Conservation (phyloP, 371 early-diverging fungal genomes). For the Mucor lusitanicus region DNA sequence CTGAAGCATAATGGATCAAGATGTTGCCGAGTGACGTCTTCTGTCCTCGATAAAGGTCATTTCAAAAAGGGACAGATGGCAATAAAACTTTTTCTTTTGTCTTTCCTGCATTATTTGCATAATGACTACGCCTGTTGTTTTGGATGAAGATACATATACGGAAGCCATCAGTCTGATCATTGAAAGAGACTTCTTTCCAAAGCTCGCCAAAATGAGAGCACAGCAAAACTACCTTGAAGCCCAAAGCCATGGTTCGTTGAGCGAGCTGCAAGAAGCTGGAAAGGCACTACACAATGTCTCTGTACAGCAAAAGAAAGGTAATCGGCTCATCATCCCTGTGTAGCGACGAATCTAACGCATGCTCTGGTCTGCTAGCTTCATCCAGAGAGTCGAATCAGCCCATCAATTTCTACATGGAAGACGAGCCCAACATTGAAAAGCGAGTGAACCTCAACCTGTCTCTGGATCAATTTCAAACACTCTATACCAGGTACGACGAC, state of each 20-base stretch:
- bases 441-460: conserved; percentile 45
- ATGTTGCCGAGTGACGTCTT: no score
- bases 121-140: conserved; percentile 35
- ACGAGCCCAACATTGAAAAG: conserved; percentile 31
- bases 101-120: not conserved
- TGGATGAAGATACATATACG: conserved; percentile 82
- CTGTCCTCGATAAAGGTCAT: no score
- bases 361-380: not conserved
- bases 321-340: not conserved
- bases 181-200: conserved; percentile 86
- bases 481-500: conserved; percentile 64
- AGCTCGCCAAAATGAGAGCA: conserved; percentile 65
- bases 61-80: no score
- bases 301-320: conserved; percentile 12
- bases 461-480: conserved; percentile 71
- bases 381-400: not conserved
- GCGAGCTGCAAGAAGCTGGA: conserved; percentile 27
- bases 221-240: conserved; percentile 54
- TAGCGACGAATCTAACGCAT: no score
- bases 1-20: no score
- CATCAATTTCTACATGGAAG: conserved; percentile 37
- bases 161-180: conserved; percentile 78
- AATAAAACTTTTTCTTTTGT: not conserved
- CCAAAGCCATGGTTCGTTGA: conserved; percentile 29
- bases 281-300: conserved; percentile 19